Evolutionary conservation across 192 early-diverging fungal genomes (phyloP).

Genomic region (Spizellomyces punctatus): DNA sequence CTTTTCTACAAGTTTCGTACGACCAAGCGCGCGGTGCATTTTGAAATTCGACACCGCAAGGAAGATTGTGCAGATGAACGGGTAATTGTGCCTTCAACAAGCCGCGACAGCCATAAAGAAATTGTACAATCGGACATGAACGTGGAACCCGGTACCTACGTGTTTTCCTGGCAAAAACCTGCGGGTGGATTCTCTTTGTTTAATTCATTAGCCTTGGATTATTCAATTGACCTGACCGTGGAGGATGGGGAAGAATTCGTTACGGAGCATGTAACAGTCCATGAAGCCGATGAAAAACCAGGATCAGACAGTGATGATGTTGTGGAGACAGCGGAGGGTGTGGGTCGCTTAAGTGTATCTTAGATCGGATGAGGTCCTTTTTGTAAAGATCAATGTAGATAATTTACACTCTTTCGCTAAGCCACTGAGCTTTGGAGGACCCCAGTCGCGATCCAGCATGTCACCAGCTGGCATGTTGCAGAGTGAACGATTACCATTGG

Average conservation of each 20-base stretch:
- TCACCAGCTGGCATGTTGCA: no score
- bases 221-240: conserved; percentile 20
- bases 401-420: no score
- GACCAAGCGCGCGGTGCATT: conserved; percentile 29
- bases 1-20: conserved; percentile 31
- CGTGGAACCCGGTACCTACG: conserved; percentile 27
- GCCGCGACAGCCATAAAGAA: conserved; percentile 34
- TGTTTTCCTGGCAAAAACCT: conserved; percentile 31
- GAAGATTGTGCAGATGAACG: conserved; percentile 14
- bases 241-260: conserved; percentile 3
- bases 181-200: conserved; percentile 30
- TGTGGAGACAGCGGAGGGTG: no score
- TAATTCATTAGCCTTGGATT: conserved; percentile 20
- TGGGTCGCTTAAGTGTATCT: no score
- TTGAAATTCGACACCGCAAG: conserved; percentile 32
- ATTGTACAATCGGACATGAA: conserved; percentile 10
- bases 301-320: no score
- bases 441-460: no score
- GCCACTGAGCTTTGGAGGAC: no score
- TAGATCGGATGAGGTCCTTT: no score
- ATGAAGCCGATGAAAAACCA: background rate
- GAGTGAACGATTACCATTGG: no score
- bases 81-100: conserved; percentile 1
- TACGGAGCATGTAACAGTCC: conserved; percentile 6
- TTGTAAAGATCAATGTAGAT: no score